These are phyloP conservation scores for Penicillium griseofulvum DNA, from an alignment of 2,329 filamentous ascomycete genomes.

Conservation along the genomic window DNA sequence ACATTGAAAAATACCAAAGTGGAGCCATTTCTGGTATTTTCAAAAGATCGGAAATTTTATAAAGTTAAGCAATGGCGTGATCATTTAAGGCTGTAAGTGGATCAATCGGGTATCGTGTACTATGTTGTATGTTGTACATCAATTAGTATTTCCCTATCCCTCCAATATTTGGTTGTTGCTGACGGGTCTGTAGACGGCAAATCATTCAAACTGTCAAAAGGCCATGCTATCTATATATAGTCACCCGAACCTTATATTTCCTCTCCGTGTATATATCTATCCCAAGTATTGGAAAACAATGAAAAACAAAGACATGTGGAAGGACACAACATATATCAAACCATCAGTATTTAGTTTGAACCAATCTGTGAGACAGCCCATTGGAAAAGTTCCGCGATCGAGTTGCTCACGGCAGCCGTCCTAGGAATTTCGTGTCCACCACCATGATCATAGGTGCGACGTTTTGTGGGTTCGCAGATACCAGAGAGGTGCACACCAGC, in stretches of 20 bases:
- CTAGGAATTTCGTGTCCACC: constrained; percentile 48
- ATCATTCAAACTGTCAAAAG: neutral
- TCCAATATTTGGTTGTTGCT: neutral
- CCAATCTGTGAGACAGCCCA: constrained; percentile 26
- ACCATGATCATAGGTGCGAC: constrained; percentile 38
- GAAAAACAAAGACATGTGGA: neutral
- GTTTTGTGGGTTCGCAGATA: constrained; percentile 32
- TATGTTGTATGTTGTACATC: neutral
- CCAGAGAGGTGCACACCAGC: constrained; percentile 39
- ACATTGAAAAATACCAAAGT: too few species aligned
- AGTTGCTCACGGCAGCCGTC: constrained; percentile 27
- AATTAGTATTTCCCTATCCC: neutral
- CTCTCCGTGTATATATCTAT: neutral
- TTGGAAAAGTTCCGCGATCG: constrained; percentile 32
- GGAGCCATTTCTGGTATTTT: too few species aligned
- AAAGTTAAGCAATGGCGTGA: too few species aligned
- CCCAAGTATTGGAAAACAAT: neutral
- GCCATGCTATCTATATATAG: neutral
- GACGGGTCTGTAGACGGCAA: neutral
- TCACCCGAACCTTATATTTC: neutral
- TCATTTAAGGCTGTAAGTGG: neutral
- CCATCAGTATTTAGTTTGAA: neutral
- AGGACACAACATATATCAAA: neutral
- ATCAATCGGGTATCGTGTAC: neutral
- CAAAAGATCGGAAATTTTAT: too few species aligned